These are phyloP conservation scores for Microthyrium microscopicum DNA, from an alignment of 2,329 filamentous ascomycete genomes.

Conservation along the genomic window DNA sequence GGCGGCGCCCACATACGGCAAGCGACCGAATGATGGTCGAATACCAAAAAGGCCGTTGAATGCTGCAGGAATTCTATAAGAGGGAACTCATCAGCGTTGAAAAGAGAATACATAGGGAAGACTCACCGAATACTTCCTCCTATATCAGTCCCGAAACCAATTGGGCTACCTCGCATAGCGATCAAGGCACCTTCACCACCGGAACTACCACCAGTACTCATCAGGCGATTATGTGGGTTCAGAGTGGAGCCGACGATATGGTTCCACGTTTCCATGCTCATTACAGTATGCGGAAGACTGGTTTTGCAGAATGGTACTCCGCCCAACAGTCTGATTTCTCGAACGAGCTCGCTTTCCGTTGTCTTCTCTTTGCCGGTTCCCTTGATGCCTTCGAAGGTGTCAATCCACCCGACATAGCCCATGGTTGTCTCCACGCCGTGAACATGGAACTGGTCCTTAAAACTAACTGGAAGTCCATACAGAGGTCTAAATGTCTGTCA, in stretches of 20 bases:
- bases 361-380: slow-evolving; percentile 32
- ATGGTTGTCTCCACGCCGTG: slow-evolving; percentile 31
- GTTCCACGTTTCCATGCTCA: slow-evolving; percentile 44
- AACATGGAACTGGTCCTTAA: slow-evolving; percentile 35
- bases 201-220: slow-evolving; percentile 40
- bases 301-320: slow-evolving; percentile 41
- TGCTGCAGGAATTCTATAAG: slow-evolving; percentile 42
- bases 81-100: slow-evolving; percentile 39
- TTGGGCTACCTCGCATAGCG: slow-evolving; percentile 33
- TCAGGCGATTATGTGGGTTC: slow-evolving; percentile 39
- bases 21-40: slow-evolving; percentile 35
- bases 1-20: slow-evolving; percentile 30
- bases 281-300: slow-evolving; percentile 37
- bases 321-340: slow-evolving; percentile 34
- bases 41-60: slow-evolving; percentile 43
- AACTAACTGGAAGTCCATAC: slow-evolving; percentile 30
- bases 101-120: slow-evolving; percentile 12
- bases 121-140: slow-evolving; percentile 12
- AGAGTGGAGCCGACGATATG: slow-evolving; percentile 42
- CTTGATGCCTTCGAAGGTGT: slow-evolving; percentile 38
- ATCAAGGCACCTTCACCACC: slow-evolving; percentile 43
- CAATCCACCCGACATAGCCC: slow-evolving; percentile 51
- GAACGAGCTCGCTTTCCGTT: slow-evolving; percentile 42
- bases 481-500: slow-evolving; percentile 23
- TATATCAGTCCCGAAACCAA: slow-evolving; percentile 42